Base-by-base conservation (phyloP, 2,329 filamentous ascomycete genomes). In the Dactylellina haptotyla region DNA sequence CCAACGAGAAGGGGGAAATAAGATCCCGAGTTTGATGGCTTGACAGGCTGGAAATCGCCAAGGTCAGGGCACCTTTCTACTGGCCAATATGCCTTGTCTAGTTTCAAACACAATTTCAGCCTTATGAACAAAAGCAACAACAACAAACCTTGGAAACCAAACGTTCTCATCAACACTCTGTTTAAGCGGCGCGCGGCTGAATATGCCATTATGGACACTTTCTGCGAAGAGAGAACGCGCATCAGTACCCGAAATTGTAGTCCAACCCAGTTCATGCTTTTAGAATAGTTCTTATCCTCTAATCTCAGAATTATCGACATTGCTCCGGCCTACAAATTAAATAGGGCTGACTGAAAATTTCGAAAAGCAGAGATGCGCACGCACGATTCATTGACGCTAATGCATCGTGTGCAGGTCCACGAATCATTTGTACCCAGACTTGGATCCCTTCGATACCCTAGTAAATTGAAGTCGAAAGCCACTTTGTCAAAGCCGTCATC, bases 61-160 rank as follows among this genome's bases (percentile, higher is more conserved):
- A 28, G 46, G 20, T 9, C 26, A 48, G 9, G n/a, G n/a, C 43
- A 20, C n/a, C 37, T 41, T 16, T 12, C 37, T 25, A n/a, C 10
- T 25, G 30, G 46, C 46, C 46, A 50, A 50, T 50, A 8, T 4
- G 39, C 20, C 25, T 50, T 50, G 46, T 46, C 12, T 46, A 12
- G 12, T 25, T 16, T 45, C 12, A 4, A 6, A n/a, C 39, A 43
- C 2, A 18, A 28, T 65, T 50, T 65, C 61, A 65, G 61, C 61
- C 61, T 57, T 66, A 66, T 66, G 25, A 50, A 20, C 28, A 66
- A 58, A 66, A 66, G 51, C 62, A 66, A 58, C 39, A 20, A 32
- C 12, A 3, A 26, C 20, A 23, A 46, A 20, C 4, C 46, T 30
- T 8, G 9, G 8, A 48, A 9, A 9, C 12, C 4, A 14, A 26